Evolutionary conservation across 2,329 filamentous ascomycete genomes (phyloP).

Genomic region (Thelonectria rubi): DNA sequence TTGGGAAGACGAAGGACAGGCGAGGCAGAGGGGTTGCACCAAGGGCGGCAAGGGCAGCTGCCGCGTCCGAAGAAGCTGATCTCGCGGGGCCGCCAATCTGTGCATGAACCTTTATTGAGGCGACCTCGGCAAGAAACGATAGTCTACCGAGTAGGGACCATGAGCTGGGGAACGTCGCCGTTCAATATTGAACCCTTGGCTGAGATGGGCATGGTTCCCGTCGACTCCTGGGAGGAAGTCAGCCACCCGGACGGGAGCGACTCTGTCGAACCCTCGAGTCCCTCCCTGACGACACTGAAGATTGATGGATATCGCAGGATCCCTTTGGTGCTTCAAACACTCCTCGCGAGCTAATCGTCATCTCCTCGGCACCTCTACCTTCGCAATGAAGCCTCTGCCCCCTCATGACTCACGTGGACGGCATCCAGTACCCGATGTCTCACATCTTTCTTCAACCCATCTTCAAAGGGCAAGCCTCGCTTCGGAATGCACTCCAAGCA

Average conservation of each 20-base stretch:
- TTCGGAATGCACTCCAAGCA: constrained; percentile 40
- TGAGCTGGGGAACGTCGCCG: constrained; percentile 5
- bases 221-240: constrained; percentile 5
- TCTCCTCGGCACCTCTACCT: constrained; percentile 20
- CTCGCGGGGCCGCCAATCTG: background rate
- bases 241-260: background rate
- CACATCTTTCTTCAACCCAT: constrained; percentile 23
- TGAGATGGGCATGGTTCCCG: constrained; percentile 23
- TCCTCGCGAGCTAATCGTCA: background rate
- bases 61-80: constrained; percentile 12
- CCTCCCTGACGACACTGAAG: constrained; percentile 8
- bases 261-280: constrained; percentile 22
- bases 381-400: constrained; percentile 12
- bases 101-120: background rate
- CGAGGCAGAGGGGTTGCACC: constrained; percentile 1
- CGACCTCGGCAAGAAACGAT: background rate
- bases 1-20: constrained; percentile 6
- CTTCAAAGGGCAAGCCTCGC: constrained; percentile 27
- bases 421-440: constrained; percentile 38
- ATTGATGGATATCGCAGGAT: background rate
- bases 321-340: background rate
- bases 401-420: constrained; percentile 18
- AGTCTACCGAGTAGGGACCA: background rate
- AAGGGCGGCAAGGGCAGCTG: constrained; percentile 16
- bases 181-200: constrained; percentile 20